Percentiles rank a stretch among this genome's conserved stretches.
Evolutionary conservation across 164 flowering plant genomes (phyloP).

Genomic region (Magnolia kwangsiensis): DNA sequence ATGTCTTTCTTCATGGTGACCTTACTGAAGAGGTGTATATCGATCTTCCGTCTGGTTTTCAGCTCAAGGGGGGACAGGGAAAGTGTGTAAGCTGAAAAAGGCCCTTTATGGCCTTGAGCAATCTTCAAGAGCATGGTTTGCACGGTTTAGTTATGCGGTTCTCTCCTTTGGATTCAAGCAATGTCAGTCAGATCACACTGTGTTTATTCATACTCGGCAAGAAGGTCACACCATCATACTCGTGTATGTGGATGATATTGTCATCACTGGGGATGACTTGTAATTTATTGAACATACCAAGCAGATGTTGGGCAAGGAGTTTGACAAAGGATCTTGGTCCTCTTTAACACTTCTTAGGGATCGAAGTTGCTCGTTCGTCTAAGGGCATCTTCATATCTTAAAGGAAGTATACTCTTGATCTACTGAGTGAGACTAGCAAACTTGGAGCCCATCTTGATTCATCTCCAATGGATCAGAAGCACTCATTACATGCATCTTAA

Average conservation of each 20-base stretch:
- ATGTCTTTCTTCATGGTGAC: background rate
- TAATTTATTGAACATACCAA: too few relatives aligned
- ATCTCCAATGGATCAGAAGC: background rate
- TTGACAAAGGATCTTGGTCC: background rate
- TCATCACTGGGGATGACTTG: background rate
- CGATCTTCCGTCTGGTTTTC: background rate
- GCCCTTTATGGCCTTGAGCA: background rate
- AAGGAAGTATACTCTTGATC: background rate
- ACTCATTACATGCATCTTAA: background rate
- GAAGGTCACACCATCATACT: background rate
- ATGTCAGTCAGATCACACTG: background rate
- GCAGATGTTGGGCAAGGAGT: background rate
- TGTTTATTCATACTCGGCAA: background rate
- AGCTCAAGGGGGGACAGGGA: background rate
- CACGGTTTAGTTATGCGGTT: background rate
- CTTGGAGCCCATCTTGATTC: background rate
- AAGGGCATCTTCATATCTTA: background rate
- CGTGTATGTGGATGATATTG: background rate
- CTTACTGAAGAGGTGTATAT: background rate
- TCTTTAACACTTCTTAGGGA: background rate
- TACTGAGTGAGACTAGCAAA: background rate
- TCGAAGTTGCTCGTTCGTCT: background rate
- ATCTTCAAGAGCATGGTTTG: background rate
- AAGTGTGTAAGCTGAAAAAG: background rate
- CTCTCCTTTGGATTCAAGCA: background rate